Base-by-base conservation (phyloP, 371 early-diverging fungal genomes). In the Sporodiniella umbellata region DNA sequence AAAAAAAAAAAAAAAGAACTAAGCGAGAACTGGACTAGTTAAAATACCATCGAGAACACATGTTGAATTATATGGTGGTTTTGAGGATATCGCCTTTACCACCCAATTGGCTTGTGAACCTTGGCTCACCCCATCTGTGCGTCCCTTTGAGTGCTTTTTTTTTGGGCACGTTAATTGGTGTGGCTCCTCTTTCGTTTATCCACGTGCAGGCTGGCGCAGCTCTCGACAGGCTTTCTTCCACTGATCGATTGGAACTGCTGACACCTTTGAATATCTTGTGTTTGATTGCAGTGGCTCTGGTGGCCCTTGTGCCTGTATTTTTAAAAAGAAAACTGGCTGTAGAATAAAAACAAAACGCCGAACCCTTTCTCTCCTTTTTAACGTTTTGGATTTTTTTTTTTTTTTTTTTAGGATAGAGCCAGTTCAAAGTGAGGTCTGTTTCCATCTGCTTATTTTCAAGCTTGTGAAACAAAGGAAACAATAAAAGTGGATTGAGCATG, bases 181-280 rank as follows among this genome's bases (percentile, higher is more conserved):
- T 81, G 2, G 70, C 80, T 6, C 73, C 78, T 11, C 75, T 79
- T 2, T 80, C 81, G 0, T 83, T 84, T 45, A 81, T 84, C n/a
- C 85, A 84, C 53, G 78, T 81, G 3, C 83, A 83, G 48, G 83
- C 85, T 12, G 85, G 85, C 24, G 83, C 75, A 10, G 80, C 83
- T 2, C 42, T 83, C 44, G 80, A 80, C 33, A 54, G 75, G 18
- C 60, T 83, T 33, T 79, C 83, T 10, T 78, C 80, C 17, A 75
- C 80, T 21, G 79, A 80, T 42, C 58, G 70, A 45, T 53, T 77
- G 12, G 53, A 64, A 14, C 21, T 77, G 12, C 40, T 77, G 0
- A 77, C 77, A 6, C 66, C 71, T n/a, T 54, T 57, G 18, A 77
- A 77, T 42, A 56, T 73, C 0, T 15, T 57, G 3, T 77, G 77